Conservation (phyloP, 1,284 basidiomycete species). For the Ustilago trichophora region DNA sequence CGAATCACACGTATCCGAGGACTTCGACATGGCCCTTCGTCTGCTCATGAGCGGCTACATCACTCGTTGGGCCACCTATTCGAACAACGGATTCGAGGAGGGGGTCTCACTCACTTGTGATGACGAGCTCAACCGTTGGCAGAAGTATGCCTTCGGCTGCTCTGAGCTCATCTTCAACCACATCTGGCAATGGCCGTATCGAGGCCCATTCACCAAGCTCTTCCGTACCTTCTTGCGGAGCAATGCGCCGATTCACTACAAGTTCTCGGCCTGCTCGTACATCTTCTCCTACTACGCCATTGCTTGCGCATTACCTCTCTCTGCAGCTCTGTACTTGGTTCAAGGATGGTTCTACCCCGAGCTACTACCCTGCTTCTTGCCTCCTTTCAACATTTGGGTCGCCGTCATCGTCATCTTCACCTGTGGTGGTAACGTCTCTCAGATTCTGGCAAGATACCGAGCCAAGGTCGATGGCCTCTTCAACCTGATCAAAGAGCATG, state of each 20-base stretch:
- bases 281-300: slow-evolving; percentile 84
- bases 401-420: slow-evolving; percentile 81
- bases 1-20: too few relatives aligned
- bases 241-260: slow-evolving; percentile 74
- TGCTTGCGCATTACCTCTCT: slow-evolving; percentile 74
- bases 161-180: slow-evolving; percentile 66
- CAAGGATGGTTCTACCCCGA: slow-evolving; percentile 75
- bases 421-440: slow-evolving; percentile 76
- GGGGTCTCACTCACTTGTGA: slow-evolving; percentile 81
- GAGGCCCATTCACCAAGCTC: slow-evolving; percentile 80
- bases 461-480: slow-evolving; percentile 74
- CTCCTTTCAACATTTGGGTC: slow-evolving; percentile 76
- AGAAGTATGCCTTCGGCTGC: slow-evolving; percentile 81
- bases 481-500: slow-evolving; percentile 73
- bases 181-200: slow-evolving; percentile 75
- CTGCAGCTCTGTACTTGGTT: slow-evolving; percentile 77
- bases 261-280: slow-evolving; percentile 75
- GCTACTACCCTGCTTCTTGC: slow-evolving; percentile 73
- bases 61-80: slow-evolving; percentile 85
- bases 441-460: slow-evolving; percentile 78
- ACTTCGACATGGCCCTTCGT: too few relatives aligned
- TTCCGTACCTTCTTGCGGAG: slow-evolving; percentile 77
- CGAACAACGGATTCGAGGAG: slow-evolving; percentile 81
- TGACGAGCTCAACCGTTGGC: slow-evolving; percentile 83
- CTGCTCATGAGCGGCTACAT: slow-evolving; percentile 70